Base-by-base conservation (phyloP, 2,329 filamentous ascomycete species). In the Fusarium sp. region DNA sequence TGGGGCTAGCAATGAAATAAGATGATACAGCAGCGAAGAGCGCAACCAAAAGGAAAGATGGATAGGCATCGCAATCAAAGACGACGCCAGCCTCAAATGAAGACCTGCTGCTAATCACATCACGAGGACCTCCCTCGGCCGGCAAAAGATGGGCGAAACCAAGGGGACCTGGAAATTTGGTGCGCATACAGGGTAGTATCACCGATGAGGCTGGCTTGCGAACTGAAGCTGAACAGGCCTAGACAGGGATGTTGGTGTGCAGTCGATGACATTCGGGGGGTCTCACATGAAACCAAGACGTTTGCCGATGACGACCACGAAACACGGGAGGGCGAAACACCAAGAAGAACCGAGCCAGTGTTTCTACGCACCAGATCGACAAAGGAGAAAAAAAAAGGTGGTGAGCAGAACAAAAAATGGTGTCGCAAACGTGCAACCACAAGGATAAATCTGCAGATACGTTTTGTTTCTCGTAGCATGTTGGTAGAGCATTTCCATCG, bases 151-250 rank as follows among this genome's bases (percentile, higher is more conserved):
- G 50, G 29, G 50, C 29, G 35, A 33, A 33, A 20, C 14, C 20
- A 67, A 73, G 56, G 71, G 69, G 60, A 61, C 71, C 62, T 63
- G 62, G 63, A 48, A 29, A 67, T 33, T 52, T 64, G 56, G 45
- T 60, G 61, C 54, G 35, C 45, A 31, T 67, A 50, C 39, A 58
- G 65, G 69, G 67, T 64, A 73, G 67, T 73, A 64, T 73, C 71
- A 67, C 70, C 66, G 71, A 73, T 73, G 71, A 73, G 67, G 71
- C 71, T 67, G 71, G 70, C 58, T 63, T 60, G 69, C 61, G 73
- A 73, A 67, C 71, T 71, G 70, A 57, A 73, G 71, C 62, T 73
- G 70, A 70, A 63, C 69, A 70, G 61, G 69, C 22, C 45, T 27
- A 48, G 45, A 48, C 45, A 48, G 45, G 45, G 71, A 63, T 70